Percentiles rank a stretch among this genome's conserved stretches.
phyloP scores from a whole-genome alignment of 441 rosid genomes.

The Metrosideros polymorpha region DNA sequence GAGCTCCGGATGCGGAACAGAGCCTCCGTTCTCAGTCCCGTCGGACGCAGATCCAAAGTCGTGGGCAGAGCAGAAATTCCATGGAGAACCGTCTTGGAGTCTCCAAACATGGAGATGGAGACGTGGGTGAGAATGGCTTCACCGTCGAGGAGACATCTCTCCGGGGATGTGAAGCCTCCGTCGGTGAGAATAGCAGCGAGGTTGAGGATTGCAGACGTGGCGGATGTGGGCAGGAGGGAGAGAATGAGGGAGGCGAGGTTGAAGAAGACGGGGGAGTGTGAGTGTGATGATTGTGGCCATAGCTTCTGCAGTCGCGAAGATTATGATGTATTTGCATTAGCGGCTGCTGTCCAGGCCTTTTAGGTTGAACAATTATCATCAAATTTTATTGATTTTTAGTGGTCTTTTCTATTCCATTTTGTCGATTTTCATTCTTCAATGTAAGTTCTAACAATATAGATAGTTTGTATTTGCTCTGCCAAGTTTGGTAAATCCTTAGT shows the following conservation, averaged over 20 bases:
- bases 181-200: conserved; percentile 38
- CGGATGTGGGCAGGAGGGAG: conserved; percentile 4
- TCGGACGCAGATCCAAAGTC: conserved; percentile 36
- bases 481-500: not conserved
- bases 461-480: not conserved
- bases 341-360: conserved; percentile 39
- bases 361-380: not conserved
- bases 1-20: conserved; percentile 50
- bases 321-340: conserved; percentile 46
- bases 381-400: not conserved
- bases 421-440: not conserved
- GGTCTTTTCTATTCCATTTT: not conserved
- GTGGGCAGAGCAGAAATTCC: conserved; percentile 56
- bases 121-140: conserved; percentile 39
- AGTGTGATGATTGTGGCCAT: conserved; percentile 18
- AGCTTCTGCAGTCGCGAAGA: conserved; percentile 24
- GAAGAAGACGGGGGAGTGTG: conserved; percentile 21
- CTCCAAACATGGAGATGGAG: conserved; percentile 47
- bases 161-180: conserved; percentile 30
- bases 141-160: not conserved
- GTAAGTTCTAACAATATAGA: not conserved
- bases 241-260: conserved; percentile 10
- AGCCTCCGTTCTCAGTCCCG: conserved; percentile 17
- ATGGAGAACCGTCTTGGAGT: conserved; percentile 49
- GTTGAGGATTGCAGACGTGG: conserved; percentile 15